Evolutionary conservation across 768 basidiomycete species (phyloP).

Genomic region (Suillus subaureus): DNA sequence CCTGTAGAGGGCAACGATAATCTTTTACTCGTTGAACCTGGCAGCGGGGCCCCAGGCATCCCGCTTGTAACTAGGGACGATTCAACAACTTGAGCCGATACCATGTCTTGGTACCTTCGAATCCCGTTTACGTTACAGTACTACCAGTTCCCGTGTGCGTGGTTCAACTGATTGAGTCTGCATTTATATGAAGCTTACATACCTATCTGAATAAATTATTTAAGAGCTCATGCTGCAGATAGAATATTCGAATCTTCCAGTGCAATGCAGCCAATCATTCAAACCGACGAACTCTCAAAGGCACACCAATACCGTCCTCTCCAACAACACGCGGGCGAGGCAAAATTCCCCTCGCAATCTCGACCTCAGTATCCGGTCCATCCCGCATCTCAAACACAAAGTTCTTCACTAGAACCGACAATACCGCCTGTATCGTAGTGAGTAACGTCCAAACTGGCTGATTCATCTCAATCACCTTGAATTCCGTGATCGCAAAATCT

Average conservation of each 20-base stretch:
- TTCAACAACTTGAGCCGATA: neutral
- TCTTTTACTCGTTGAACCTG: no score
- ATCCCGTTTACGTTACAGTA: neutral
- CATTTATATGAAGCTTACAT: neutral
- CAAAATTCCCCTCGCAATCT: constrained; percentile 8
- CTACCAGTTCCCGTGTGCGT: neutral
- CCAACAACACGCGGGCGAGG: constrained; percentile 24
- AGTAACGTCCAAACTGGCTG: neutral
- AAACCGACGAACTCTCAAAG: constrained; percentile 32
- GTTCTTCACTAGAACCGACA: constrained; percentile 43
- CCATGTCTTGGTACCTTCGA: neutral
- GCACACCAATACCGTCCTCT: constrained; percentile 31
- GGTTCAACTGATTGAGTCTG: neutral
- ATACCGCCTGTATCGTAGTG: constrained; percentile 35
- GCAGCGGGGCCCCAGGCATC: no score
- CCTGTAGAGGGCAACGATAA: no score
- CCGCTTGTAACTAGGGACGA: no score
- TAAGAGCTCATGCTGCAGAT: neutral
- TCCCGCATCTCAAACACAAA: constrained; percentile 16
- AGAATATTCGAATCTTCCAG: neutral
- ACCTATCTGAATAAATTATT: neutral
- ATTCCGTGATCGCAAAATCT: constrained; percentile 42
- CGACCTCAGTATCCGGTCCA: constrained; percentile 12
- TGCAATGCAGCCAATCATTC: constrained; percentile 5
- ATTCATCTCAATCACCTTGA: constrained; percentile 36